Base-by-base conservation (phyloP, 129 eudicot genomes). In the Flaveria linearis region DNA sequence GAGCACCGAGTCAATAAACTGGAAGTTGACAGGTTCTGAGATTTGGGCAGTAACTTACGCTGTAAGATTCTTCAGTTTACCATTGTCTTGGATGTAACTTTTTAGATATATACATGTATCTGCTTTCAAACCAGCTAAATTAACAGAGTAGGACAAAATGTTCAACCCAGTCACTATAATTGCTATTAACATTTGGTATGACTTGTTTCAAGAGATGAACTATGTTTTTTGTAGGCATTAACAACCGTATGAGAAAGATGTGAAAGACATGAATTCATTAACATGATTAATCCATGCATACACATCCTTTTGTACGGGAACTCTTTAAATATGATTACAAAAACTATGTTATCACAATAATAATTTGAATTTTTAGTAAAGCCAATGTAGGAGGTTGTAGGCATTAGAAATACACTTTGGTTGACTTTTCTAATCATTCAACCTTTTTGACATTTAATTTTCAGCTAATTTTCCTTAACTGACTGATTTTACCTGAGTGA, bases 31-130 rank as follows among this genome's bases (percentile, higher is more conserved):
- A 12, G 71, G 20, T 33, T 89, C 96, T 25, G 97, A 95, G 86
- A 39, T 80, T 77, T 78, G 86, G 83, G 99, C 99, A 62, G 92
- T 95, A 49, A 62, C 52, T 78, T 95, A 95, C 86, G 97, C 94
- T 77, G 99, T 95, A 89, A 91, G 97, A 73, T 65, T 77, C 73
- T 77, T 53, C 25, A 57, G 68, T 64, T 39, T 65, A 2, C 51
- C 53, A 25, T 56, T 47, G 18, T 20, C 46, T 58, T 30, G 20
- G 28, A 18, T n/a, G 23, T 13, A 69, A 77, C 61, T 23, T 43
- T 25, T 77, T 33, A 65, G 7, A 20, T 76, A 42, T 51, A 41
- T 30, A 33, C 76, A 61, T 61, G 65, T 42, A 18, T 70, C 62
- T 33, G 53, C 60, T 17, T 69, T n/a, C 28, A 20, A 15, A 46